A percentile compares a stretch with the other conserved stretches of the same genome.
Evolutionary conservation across 75 land plant species (phyloP).

Genomic region (Cunninghamia lanceolata): DNA sequence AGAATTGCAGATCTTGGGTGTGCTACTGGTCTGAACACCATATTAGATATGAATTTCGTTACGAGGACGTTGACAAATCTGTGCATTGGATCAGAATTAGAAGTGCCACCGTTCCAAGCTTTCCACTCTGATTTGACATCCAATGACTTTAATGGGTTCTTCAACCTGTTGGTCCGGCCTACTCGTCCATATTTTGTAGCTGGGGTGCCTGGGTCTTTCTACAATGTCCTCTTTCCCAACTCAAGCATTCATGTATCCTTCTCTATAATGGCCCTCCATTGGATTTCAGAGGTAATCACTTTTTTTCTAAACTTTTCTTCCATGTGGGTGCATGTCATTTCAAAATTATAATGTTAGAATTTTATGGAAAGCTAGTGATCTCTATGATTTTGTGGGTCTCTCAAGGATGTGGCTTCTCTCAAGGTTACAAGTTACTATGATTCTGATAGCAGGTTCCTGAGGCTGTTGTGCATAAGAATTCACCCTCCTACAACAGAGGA

Average conservation of each 20-base stretch:
- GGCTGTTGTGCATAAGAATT: not conserved
- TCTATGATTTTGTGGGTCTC: not conserved
- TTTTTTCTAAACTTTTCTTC: not conserved
- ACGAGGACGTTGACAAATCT: not conserved
- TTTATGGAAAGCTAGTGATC: not conserved
- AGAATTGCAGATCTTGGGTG: slow-evolving; percentile 28
- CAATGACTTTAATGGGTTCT: slow-evolving; percentile 29
- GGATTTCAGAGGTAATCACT: slow-evolving; percentile 16
- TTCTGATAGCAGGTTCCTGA: slow-evolving; percentile 4
- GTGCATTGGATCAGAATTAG: not conserved
- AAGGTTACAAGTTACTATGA: not conserved
- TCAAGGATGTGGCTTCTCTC: not conserved
- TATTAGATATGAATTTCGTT: slow-evolving; percentile 6
- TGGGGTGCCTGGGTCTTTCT: slow-evolving; percentile 30
- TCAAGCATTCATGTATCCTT: slow-evolving; percentile 19
- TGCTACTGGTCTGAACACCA: slow-evolving; percentile 13
- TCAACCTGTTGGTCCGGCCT: slow-evolving; percentile 9
- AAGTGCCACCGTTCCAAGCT: slow-evolving; percentile 15
- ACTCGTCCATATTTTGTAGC: slow-evolving; percentile 13
- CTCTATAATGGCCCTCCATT: slow-evolving; percentile 20
- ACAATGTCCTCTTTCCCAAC: slow-evolving; percentile 20
- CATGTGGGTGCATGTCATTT: not conserved
- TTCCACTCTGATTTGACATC: slow-evolving; percentile 20
- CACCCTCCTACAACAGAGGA: slow-evolving; percentile 3
- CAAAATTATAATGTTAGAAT: not conserved